These are phyloP conservation scores for Cladosporium phlei DNA, from an alignment of 2,329 filamentous ascomycete species.

Conservation along the genomic window DNA sequence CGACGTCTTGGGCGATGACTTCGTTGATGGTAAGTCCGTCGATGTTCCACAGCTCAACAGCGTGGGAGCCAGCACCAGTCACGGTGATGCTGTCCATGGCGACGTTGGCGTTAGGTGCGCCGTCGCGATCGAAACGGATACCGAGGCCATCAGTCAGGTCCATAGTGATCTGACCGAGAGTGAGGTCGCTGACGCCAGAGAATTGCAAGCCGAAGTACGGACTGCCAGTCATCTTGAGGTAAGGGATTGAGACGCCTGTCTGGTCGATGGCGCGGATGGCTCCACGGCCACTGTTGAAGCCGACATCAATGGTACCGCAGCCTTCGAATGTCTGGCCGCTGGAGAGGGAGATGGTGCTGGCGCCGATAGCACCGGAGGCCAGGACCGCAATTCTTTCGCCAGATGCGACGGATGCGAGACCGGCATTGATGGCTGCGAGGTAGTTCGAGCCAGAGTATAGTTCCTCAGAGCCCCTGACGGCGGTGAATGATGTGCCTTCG, in stretches of 20 bases:
- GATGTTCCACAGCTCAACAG: conserved; percentile 58
- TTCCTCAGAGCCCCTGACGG: conserved; percentile 40
- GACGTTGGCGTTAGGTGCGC: conserved; percentile 50
- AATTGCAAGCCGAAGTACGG: conserved; percentile 56
- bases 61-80: conserved; percentile 52
- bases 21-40: conserved; percentile 49
- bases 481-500: conserved; percentile 43
- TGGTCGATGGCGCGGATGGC: conserved; percentile 52
- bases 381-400: conserved; percentile 53
- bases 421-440: conserved; percentile 50
- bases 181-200: conserved; percentile 47
- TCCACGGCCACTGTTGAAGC: conserved; percentile 41
- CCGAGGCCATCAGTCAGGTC: conserved; percentile 52
- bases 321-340: conserved; percentile 56
- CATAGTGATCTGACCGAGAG: conserved; percentile 51
- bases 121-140: conserved; percentile 55
- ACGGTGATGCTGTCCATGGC: conserved; percentile 50
- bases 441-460: conserved; percentile 54
- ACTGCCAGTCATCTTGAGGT: conserved; percentile 53
- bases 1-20: conserved; percentile 52
- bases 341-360: conserved; percentile 47
- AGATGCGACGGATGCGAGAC: conserved; percentile 47
- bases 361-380: conserved; percentile 52
- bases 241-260: conserved; percentile 50
- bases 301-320: conserved; percentile 53